phyloP scores from a whole-genome alignment of 257 asterid species.

The Ophiorrhiza pumila region DNA sequence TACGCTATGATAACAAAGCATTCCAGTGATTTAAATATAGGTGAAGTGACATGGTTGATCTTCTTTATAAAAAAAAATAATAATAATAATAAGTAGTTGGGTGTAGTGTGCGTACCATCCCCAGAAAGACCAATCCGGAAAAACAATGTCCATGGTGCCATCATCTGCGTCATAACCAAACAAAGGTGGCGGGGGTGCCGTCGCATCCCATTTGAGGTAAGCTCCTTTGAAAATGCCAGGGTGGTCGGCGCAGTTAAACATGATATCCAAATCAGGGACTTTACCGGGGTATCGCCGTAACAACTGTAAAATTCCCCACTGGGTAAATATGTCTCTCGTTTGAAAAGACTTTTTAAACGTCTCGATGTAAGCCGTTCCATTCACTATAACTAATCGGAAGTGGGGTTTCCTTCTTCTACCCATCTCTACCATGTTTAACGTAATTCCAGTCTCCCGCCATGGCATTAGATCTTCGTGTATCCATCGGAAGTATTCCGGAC shows the following conservation, averaged over 20 bases:
- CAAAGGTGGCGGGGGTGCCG: constrained; percentile 36
- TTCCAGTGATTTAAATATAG: too few species aligned
- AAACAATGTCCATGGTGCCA: constrained; percentile 39
- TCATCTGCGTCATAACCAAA: constrained; percentile 32
- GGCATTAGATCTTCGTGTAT: constrained; percentile 38
- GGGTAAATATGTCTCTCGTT: constrained; percentile 30
- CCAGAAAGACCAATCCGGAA: constrained; percentile 57
- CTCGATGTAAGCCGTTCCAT: constrained; percentile 37
- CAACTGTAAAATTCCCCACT: constrained; percentile 41
- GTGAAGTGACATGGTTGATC: too few species aligned
- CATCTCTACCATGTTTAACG: constrained; percentile 25
- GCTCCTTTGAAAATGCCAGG: constrained; percentile 17
- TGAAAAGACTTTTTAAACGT: constrained; percentile 24
- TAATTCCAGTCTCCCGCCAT: constrained; percentile 41
- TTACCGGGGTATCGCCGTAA: constrained; percentile 36
- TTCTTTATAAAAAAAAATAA: not conserved
- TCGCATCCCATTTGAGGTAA: constrained; percentile 9
- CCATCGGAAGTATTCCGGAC: constrained; percentile 45
- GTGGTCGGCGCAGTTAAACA: constrained; percentile 30
- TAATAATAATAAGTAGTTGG: not conserved
- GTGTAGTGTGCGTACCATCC: constrained; percentile 30
- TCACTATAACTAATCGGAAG: constrained; percentile 31
- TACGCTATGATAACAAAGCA: too few species aligned
- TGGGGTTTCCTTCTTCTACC: constrained; percentile 22
- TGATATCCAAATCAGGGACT: constrained; percentile 34